Base-by-base conservation (phyloP, 805 yeast species). In the Saccharomycopsis oosterbeekiorum region DNA sequence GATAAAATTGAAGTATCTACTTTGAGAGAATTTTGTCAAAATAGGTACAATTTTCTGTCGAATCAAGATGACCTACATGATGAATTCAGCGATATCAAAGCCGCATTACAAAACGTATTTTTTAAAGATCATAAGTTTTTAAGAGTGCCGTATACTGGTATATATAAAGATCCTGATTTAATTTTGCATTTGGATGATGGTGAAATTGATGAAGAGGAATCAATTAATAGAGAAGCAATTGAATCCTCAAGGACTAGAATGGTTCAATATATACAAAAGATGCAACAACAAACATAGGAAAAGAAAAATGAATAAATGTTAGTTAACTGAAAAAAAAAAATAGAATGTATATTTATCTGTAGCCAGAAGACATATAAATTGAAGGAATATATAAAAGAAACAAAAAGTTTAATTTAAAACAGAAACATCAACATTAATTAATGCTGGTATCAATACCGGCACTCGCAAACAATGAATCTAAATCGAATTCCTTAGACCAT, bases 401-500 rank as follows among this genome's bases (percentile, higher is more conserved):
- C n/a, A 43, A 43, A 19, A 43, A 19, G 51, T 43, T 10, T 21
- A 47, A 24, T 47, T 21, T 9, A 12, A 5, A 47, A 19, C 36
- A 21, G 12, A 12, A 9, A 8, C 3, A n/a, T n/a, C n/a, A 24
- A 47, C 11, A 11, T 47, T 21, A 47, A 24, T 47, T 34, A 47
- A 10, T 24, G 37, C 42, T 41, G 12, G 51, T 56, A 26, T 56
- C 58, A 42, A 61, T 29, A 17, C 76, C 79, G 47, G 76, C 63
- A 54, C 76, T 67, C 11, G 78, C 74, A 62, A 92, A 85, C 65
- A 92, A 78, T 3, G 88, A 89, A 71, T 89, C 97, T 67, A 94
- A 78, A 74, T 91, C 97, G 71, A 94, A 92, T 75, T 92, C 99
- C 73, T 89, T 82, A 21, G 97, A 85, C 97, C 98, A 94, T 67